Base-by-base conservation (phyloP, 306 rosid genomes). In the Citrullus colocynthis region DNA sequence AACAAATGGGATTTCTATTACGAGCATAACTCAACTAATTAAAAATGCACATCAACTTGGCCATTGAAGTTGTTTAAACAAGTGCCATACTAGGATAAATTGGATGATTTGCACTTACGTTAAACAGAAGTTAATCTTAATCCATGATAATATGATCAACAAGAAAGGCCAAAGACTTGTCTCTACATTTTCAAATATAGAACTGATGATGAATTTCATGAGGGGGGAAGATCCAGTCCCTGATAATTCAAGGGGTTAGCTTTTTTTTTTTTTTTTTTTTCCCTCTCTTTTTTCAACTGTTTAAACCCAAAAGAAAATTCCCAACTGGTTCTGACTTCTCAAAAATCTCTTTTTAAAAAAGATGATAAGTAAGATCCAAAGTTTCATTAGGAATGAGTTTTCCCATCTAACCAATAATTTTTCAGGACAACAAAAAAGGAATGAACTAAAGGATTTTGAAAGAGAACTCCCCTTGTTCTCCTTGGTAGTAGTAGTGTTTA, bases 401-500 rank as follows among this genome's bases (percentile, higher is more conserved):
- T 75, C 37, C 54, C 66, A 75, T 75, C n/a, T 55, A 59, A 76
- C 34, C 63, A 57, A 83, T 75, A 82, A n/a, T 39, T 41, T 82
- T 60, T 72, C 4, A 79, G 82, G 83, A 85, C 82, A 74, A 74
- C 78, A 85, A 85, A 85, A 83, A 80, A 52, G 76, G 78, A 79
- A 48, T 28, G 81, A 82, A 85, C 86, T 84, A 84, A 83, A 84
- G 79, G 88, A 87, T 89, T 84, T 76, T 84, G 60, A 80, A 54
- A 82, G 51, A 79, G 81, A 88, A 88, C 80, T 83, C 76, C 87
- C 84, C 86, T 81, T 49, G 81, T 82, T 84, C 87, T 88, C 83
- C 90, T 78, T 60, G 71, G 60, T 51, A 80, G 63, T 75, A 84
- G 74, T 48, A 82, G 49, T 78, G 85, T 88, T 16, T 55, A 74